Evolutionary conservation across 768 basidiomycete species (phyloP).

Genomic region (Agrocybe praecox): DNA sequence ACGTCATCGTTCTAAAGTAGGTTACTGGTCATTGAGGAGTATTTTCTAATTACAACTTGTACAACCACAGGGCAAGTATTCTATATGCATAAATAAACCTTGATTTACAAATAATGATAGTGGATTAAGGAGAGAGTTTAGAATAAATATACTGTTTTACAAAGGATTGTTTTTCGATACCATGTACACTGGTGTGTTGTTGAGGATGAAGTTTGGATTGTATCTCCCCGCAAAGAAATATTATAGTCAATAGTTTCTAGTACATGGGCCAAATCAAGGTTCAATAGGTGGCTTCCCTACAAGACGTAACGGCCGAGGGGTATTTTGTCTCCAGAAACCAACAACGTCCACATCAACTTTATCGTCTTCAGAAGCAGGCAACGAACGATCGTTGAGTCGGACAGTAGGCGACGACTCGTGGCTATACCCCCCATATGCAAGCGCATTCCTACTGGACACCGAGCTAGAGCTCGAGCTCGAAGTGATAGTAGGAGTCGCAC

Average conservation of each 20-base stretch:
- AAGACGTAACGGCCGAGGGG: not conserved
- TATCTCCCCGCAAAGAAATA: too few relatives aligned
- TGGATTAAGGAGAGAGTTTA: not conserved
- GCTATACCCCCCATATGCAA: not conserved
- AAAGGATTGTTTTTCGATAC: not conserved
- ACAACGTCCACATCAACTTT: not conserved
- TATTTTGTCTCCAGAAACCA: not conserved
- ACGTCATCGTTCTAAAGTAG: too few relatives aligned
- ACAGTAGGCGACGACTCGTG: not conserved
- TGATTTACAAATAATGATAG: not conserved
- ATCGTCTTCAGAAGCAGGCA: not conserved
- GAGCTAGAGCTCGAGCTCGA: constrained; percentile 7
- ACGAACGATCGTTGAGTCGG: not conserved
- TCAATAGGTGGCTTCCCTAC: not conserved
- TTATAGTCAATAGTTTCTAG: too few relatives aligned
- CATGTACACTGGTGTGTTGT: too few relatives aligned
- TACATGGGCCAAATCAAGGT: not conserved
- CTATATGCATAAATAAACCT: too few relatives aligned
- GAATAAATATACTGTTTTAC: not conserved
- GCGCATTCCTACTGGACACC: not conserved
- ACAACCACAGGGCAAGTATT: too few relatives aligned
- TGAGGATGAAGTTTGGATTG: too few relatives aligned
- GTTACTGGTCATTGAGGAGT: too few relatives aligned
- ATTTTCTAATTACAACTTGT: too few relatives aligned
- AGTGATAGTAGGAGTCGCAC: not conserved